Conservation (phyloP, 2,329 filamentous ascomycete genomes). For the Ophiocordyceps camponoti-saundersi region DNA sequence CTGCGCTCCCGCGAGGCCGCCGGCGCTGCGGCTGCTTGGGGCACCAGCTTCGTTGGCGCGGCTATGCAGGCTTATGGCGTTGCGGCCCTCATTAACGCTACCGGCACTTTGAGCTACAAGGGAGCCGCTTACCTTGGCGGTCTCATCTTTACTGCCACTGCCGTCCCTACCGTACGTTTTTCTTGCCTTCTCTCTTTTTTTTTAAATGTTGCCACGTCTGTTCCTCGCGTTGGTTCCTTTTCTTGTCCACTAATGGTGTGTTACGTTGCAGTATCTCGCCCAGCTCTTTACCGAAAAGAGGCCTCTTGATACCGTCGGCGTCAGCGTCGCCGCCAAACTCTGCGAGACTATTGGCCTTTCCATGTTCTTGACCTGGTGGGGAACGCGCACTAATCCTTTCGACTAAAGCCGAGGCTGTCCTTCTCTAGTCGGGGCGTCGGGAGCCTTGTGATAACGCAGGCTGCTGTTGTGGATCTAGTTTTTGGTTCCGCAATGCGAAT, state of each 20-base stretch:
- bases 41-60: conserved; percentile 76
- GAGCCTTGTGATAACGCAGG: background rate
- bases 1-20: conserved; percentile 82
- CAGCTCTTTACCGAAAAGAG: conserved; percentile 86
- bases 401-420: conserved; percentile 35
- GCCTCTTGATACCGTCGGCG: conserved; percentile 74
- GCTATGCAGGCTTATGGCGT: conserved; percentile 82
- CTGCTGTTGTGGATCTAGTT: background rate
- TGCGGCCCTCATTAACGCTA: conserved; percentile 82
- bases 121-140: conserved; percentile 85
- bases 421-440: background rate
- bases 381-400: conserved; percentile 85
- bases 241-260: background rate
- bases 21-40: conserved; percentile 75
- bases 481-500: background rate
- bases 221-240: too few species aligned
- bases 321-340: conserved; percentile 67
- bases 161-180: conserved; percentile 60
- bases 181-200: background rate
- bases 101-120: conserved; percentile 90
- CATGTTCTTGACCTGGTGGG: conserved; percentile 93
- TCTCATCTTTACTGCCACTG: conserved; percentile 81
- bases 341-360: conserved; percentile 88
- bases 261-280: conserved; percentile 50
- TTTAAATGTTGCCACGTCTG: background rate